Conservation (phyloP, 495 filamentous ascomycete genomes). For the Amorphotheca resinae region DNA sequence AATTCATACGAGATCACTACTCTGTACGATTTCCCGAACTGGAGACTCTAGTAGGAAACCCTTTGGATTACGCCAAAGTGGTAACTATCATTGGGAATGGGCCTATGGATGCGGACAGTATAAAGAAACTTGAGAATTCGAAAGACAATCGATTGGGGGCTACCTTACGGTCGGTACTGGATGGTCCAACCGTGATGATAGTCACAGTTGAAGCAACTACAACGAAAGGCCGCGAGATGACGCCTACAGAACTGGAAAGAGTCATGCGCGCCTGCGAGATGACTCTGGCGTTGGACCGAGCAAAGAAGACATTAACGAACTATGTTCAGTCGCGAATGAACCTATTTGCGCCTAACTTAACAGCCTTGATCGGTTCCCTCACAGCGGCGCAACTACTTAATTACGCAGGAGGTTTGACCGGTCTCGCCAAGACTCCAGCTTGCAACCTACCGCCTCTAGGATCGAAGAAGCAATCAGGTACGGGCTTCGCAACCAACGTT, state of each 20-base stretch:
- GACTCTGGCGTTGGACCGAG: constrained; percentile 73
- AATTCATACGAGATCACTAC: constrained; percentile 91
- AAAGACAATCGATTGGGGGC: constrained; percentile 65
- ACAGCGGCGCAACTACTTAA: constrained; percentile 95
- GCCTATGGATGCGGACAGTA: constrained; percentile 70
- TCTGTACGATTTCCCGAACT: constrained; percentile 88
- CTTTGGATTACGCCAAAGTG: constrained; percentile 90
- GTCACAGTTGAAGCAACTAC: constrained; percentile 93
- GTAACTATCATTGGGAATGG: constrained; percentile 90
- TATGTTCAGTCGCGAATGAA: constrained; percentile 98
- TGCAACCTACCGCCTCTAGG: constrained; percentile 88
- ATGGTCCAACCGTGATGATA: constrained; percentile 85
- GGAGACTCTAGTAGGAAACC: constrained; percentile 84
- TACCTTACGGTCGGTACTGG: constrained; percentile 65
- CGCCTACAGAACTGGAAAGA: constrained; percentile 56
- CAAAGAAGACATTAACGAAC: constrained; percentile 77
- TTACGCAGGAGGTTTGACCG: constrained; percentile 75
- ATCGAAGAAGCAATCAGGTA: constrained; percentile 68
- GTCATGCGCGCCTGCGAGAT: constrained; percentile 75
- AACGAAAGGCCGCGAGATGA: constrained; percentile 67
- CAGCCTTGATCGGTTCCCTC: constrained; percentile 84
- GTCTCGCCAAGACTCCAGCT: constrained; percentile 80
- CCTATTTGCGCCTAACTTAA: constrained; percentile 88
- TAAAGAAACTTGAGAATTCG: constrained; percentile 58
- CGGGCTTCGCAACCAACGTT: constrained; percentile 88